Base-by-base conservation (phyloP, 306 rosid genomes). In the Aeschynomene evenia region DNA sequence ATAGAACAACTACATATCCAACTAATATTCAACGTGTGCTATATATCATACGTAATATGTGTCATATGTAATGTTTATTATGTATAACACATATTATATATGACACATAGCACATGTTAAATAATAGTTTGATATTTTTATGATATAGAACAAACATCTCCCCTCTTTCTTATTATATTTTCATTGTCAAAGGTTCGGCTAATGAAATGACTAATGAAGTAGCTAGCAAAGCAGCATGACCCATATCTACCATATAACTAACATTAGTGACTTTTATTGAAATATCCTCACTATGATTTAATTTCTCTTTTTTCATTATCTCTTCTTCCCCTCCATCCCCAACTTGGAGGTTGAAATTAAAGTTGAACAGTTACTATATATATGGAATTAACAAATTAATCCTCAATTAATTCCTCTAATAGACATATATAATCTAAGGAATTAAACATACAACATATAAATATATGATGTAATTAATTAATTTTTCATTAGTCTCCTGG, bases 251-350 rank as follows among this genome's bases (percentile, higher is more conserved):
- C 81, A 62, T 21, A 59, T 56, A 67, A 75, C 59, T 73, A 70
- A 73, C n/a, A n/a, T 45, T 24, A 79, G 61, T 62, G 55, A 68
- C 66, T 81, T n/a, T 87, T 82, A 82, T 84, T 82, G 55, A 72
- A 72, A 63, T 76, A 58, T 78, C 37, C 79, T 73, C 16, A 26
- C 34, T 77, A 49, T 59, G 40, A 51, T 73, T n/a, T n/a, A n/a
- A n/a, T n/a, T n/a, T n/a, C n/a, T n/a, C n/a, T n/a, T n/a, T 50
- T 42, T 60, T 75, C 79, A 66, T 71, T 3, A 50, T 62, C 73
- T 58, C 80, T n/a, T 65, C 74, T 66, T 37, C 76, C 65, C 14
- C 20, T n/a, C n/a, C n/a, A n/a, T n/a, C n/a, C n/a, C n/a, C n/a
- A n/a, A 45, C 62, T 63, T 43, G 50, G 70, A 56, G 69, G 48